phyloP scores from a whole-genome alignment of 129 eudicot genomes.

The Tagetes patula region DNA sequence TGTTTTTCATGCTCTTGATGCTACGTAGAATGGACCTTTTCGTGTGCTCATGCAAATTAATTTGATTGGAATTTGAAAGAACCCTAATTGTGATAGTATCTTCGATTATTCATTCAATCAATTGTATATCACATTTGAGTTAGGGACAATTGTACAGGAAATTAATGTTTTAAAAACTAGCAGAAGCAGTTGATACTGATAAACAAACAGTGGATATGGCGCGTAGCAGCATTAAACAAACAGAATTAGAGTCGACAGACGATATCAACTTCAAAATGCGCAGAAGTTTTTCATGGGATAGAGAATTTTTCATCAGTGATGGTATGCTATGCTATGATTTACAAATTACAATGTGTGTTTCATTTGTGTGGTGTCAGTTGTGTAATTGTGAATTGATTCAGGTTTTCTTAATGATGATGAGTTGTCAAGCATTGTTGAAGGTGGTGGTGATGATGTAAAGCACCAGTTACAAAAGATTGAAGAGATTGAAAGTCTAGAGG shows the following conservation, averaged over 20 bases:
- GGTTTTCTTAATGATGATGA: constrained; percentile 81
- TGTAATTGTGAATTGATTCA: constrained; percentile 2
- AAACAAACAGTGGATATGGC: constrained; percentile 20
- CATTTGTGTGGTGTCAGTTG: neutral
- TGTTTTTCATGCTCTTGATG: neutral
- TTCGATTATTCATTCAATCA: neutral
- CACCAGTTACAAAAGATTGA: constrained; percentile 43
- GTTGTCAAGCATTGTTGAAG: constrained; percentile 69
- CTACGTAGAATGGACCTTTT: neutral
- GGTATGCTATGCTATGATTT: constrained; percentile 36
- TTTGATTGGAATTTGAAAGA: neutral
- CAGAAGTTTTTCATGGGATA: constrained; percentile 87
- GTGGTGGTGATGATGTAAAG: constrained; percentile 34
- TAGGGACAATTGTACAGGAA: neutral
- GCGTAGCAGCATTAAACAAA: constrained; percentile 16
- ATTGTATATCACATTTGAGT: too few species aligned
- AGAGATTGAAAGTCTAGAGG: constrained; percentile 56
- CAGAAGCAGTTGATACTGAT: constrained; percentile 27
- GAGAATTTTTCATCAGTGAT: constrained; percentile 67
- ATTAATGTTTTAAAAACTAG: neutral
- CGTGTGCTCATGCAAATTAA: neutral
- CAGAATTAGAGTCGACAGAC: constrained; percentile 26
- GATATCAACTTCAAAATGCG: constrained; percentile 56
- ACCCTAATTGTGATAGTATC: neutral
- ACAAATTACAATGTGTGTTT: neutral